Conservation (phyloP, 441 rosid genomes). For the Flueggea neowawraea region DNA sequence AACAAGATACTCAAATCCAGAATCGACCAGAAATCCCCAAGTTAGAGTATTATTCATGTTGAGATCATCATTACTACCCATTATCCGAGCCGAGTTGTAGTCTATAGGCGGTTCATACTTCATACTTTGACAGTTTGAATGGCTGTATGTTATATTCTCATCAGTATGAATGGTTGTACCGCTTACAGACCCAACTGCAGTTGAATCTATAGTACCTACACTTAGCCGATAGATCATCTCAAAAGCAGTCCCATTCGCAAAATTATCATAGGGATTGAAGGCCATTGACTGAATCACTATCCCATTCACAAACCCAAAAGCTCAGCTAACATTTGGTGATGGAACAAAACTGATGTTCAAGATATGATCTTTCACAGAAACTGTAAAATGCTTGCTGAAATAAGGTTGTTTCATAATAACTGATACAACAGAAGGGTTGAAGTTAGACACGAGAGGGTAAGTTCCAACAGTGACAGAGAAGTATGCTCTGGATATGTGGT, state of each 20-base stretch:
- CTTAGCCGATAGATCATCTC: constrained; percentile 24
- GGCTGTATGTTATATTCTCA: neutral
- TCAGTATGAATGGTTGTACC: neutral
- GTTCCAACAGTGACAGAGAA: constrained; percentile 21
- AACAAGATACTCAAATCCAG: constrained; percentile 26
- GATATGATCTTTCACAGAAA: constrained; percentile 6
- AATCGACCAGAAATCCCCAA: constrained; percentile 22
- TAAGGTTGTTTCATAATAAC: neutral
- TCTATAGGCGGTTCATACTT: neutral
- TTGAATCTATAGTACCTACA: neutral
- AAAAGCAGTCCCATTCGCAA: constrained; percentile 1
- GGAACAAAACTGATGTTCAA: constrained; percentile 24
- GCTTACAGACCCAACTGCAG: too few relatives aligned
- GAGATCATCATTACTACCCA: constrained; percentile 1
- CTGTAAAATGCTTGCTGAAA: constrained; percentile 12
- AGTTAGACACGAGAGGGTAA: constrained; percentile 14
- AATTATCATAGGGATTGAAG: constrained; percentile 8
- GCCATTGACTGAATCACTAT: constrained; percentile 25
- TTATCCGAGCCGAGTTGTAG: too few relatives aligned
- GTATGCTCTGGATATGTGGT: neutral
- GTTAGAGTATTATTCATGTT: constrained; percentile 12
- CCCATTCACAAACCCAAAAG: constrained; percentile 26
- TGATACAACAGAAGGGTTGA: constrained; percentile 11
- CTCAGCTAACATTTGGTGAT: neutral
- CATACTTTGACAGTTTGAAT: constrained; percentile 10